phyloP scores from a whole-genome alignment of 169 alveolate species.

The Plasmodium sp. region DNA sequence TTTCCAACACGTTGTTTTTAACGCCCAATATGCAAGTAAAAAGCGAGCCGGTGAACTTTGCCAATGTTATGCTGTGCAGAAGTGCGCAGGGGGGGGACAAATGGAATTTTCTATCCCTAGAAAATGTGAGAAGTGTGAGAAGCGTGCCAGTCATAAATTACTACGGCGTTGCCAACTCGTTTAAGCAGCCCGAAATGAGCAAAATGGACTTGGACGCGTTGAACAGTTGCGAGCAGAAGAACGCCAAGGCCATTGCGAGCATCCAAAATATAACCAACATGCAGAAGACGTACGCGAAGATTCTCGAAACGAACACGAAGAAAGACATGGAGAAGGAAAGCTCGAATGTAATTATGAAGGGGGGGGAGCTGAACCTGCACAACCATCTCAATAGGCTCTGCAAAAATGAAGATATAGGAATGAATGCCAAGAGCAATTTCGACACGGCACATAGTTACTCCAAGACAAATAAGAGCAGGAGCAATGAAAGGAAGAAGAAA shows the following conservation, averaged over 20 bases:
- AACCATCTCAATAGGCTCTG: constrained; percentile 23
- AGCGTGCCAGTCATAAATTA: constrained; percentile 33
- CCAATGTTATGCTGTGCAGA: constrained; percentile 16
- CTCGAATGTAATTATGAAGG: constrained; percentile 58
- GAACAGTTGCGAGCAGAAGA: constrained; percentile 10
- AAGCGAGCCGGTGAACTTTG: constrained; percentile 25
- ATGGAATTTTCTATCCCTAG: constrained; percentile 36
- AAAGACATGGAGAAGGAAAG: constrained; percentile 64
- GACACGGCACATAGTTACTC: constrained; percentile 7
- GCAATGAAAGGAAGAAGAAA: constrained; percentile 36
- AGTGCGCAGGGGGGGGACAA: constrained; percentile 30
- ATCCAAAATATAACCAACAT: constrained; percentile 26
- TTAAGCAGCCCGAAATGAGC: neutral
- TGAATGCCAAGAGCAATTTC: constrained; percentile 29
- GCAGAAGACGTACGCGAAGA: constrained; percentile 55
- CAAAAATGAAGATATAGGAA: constrained; percentile 56
- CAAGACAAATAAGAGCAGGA: constrained; percentile 5
- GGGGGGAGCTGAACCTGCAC: neutral
- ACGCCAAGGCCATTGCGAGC: neutral
- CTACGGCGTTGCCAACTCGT: constrained; percentile 25
- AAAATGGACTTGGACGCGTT: neutral
- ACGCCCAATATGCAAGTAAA: constrained; percentile 41
- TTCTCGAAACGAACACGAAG: constrained; percentile 66
- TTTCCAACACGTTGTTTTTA: constrained; percentile 31
- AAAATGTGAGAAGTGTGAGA: constrained; percentile 16